These are phyloP conservation scores for Metarhizium anisopliae DNA, from an alignment of 2,329 filamentous ascomycete genomes.

Conservation along the genomic window DNA sequence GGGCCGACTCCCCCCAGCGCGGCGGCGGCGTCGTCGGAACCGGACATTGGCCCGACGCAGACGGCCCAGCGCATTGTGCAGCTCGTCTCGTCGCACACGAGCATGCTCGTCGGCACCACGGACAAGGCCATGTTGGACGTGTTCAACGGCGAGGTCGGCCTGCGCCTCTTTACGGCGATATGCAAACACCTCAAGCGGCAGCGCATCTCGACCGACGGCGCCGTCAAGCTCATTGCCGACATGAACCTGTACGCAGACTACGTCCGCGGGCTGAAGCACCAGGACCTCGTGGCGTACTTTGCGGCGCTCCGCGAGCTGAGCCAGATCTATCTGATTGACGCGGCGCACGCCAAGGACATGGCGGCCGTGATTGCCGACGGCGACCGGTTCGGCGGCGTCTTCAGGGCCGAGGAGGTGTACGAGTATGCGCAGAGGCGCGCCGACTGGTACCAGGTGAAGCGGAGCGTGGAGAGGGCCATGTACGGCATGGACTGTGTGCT, in stretches of 20 bases:
- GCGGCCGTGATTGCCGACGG: conserved; percentile 89
- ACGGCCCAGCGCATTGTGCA: conserved; percentile 76
- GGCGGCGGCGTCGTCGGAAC: conserved; percentile 20
- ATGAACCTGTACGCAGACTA: conserved; percentile 91
- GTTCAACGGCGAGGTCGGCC: conserved; percentile 94
- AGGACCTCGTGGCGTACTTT: conserved; percentile 82
- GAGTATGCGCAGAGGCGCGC: conserved; percentile 91
- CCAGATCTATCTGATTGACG: conserved; percentile 90
- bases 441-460: conserved; percentile 89
- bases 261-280: conserved; percentile 71
- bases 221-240: conserved; percentile 88
- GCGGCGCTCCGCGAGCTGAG: conserved; percentile 82
- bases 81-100: conserved; percentile 79
- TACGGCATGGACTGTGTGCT: conserved; percentile 83
- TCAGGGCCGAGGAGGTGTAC: conserved; percentile 92
- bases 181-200: conserved; percentile 98
- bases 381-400: conserved; percentile 84
- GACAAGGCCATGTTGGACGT: conserved; percentile 98
- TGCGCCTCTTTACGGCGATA: conserved; percentile 81
- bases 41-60: conserved; percentile 58
- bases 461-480: conserved; percentile 90
- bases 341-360: conserved; percentile 80
- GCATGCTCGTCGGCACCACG: conserved; percentile 87
- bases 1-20: conserved; percentile 8
- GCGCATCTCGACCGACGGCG: conserved; percentile 80